Percentiles rank a stretch among this genome's conserved stretches.
phyloP scores from a whole-genome alignment of 257 asterid species.

The Solanum infundibuliforme region DNA sequence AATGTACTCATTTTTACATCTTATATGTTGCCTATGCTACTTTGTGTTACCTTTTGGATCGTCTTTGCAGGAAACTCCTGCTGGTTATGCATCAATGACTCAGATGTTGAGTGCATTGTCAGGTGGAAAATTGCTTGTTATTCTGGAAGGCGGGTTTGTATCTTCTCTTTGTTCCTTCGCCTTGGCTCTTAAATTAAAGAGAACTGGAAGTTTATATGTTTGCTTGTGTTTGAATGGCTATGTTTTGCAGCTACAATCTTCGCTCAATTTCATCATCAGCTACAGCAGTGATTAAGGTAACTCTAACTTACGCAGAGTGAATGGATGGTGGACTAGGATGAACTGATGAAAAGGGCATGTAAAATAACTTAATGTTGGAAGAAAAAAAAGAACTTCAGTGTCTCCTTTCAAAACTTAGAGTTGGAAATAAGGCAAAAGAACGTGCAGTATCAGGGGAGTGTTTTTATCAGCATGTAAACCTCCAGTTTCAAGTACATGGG shows the following conservation, averaged over 20 bases:
- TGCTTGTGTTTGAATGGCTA: not conserved
- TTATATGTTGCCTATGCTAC: not conserved
- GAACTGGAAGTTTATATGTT: not conserved
- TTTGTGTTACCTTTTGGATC: not conserved
- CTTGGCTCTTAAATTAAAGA: not conserved
- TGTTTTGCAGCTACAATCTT: slow-evolving; percentile 70
- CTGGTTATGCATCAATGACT: slow-evolving; percentile 90
- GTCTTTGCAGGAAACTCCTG: slow-evolving; percentile 64
- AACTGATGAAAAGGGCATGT: not conserved
- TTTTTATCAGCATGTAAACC: not conserved
- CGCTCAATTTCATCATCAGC: slow-evolving; percentile 95
- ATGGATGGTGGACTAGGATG: not conserved
- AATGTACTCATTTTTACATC: not conserved
- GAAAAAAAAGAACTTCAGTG: not conserved
- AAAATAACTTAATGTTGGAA: not conserved
- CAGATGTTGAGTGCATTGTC: slow-evolving; percentile 60
- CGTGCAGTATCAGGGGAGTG: not conserved
- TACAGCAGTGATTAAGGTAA: slow-evolving; percentile 82
- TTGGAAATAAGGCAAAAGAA: not conserved
- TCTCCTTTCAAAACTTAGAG: not conserved
- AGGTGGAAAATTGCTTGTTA: slow-evolving; percentile 85
- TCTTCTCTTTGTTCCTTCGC: slow-evolving; percentile 1
- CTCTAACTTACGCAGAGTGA: not conserved
- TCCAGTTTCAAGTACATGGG: not conserved
- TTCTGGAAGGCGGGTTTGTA: slow-evolving; percentile 97